phyloP scores from a whole-genome alignment of 2,329 filamentous ascomycete species.

The Cytospora paraplurivora region DNA sequence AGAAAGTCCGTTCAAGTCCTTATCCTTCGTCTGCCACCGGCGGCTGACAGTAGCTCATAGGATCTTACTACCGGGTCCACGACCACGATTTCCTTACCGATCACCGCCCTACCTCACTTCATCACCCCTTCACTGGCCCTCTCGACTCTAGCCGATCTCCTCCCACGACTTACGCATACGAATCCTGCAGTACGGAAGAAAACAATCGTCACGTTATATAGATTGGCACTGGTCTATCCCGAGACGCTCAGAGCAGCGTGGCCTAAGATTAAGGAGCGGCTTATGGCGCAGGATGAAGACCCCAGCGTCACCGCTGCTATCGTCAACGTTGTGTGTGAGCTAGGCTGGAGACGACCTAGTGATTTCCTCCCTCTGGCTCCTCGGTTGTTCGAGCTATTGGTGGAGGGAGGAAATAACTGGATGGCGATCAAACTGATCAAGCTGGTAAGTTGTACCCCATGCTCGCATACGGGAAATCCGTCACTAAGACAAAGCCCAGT shows the following conservation, averaged over 20 bases:
- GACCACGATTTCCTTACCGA: conserved; percentile 80
- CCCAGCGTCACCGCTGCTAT: conserved; percentile 93
- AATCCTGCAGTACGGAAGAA: conserved; percentile 89
- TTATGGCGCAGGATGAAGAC: conserved; percentile 89
- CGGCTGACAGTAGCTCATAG: conserved; percentile 39
- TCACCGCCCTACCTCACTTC: conserved; percentile 89
- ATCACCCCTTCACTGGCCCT: conserved; percentile 91
- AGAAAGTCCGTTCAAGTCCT: conserved; percentile 65
- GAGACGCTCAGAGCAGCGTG: conserved; percentile 90
- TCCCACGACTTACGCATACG: conserved; percentile 85
- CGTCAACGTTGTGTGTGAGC: conserved; percentile 93
- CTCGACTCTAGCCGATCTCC: conserved; percentile 81
- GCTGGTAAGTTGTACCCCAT: conserved; percentile 60
- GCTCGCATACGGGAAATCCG: no score
- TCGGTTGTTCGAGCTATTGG: conserved; percentile 86
- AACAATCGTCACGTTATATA: conserved; percentile 90
- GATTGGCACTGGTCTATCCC: conserved; percentile 92
- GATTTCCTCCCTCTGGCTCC: conserved; percentile 94
- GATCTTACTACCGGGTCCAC: conserved; percentile 74
- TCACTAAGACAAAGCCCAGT: conserved; percentile 53
- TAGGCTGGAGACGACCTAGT: conserved; percentile 89
- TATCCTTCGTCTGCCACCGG: conserved; percentile 27
- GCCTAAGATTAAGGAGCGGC: conserved; percentile 94
- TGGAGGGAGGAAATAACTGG: conserved; percentile 96
- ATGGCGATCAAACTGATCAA: conserved; percentile 99